Base-by-base conservation (phyloP, 73 alveolate genomes). In the Blepharisma stoltei region DNA sequence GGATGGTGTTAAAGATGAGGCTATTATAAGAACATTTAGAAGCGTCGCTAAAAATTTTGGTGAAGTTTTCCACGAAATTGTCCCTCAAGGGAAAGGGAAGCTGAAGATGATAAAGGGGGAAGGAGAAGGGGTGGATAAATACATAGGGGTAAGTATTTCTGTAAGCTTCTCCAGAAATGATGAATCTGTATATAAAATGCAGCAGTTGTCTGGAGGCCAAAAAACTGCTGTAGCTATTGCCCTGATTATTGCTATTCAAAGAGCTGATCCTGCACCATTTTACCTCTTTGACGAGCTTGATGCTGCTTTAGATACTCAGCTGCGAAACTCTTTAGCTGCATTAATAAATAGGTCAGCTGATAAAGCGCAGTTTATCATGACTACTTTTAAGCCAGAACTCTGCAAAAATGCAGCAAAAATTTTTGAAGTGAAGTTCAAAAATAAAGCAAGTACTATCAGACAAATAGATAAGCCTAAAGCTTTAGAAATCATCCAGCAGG, bases 201-300 rank as follows among this genome's bases (percentile, higher is more conserved):
- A 87, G 82, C 94, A 93, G 76, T 81, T 95, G 50, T 83, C 95
- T 55, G 98, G 99, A 38, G 99, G 99, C 6, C 95, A 96, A 87
- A 96, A 96, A 87, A 90, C 98, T 21, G 97, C 95, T 7, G 98
- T 95, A 44, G 98, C 98, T 14, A 85, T 95, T n/a, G 91, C 97
- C 25, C 92, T 96, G 45, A 78, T 96, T 20, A 86, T 96, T 68
- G 97, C 99, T 79, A 81, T 94, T 21, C 83, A 92, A 71, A 88
- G 92, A 41, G 88, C 91, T 41, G 98, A 95, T 53, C 94, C 98
- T 14, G 97, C 98, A 46, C 98, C 98, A 14, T 94, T 94, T 82
- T 96, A 94, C 82, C 85, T 96, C 52, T 86, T 96, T 66, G 99
- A 96, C 85, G 99, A 96, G 86, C 85, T 96, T 54, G 99, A 96